Percentiles rank a stretch among this genome's conserved stretches.
Evolutionary conservation across 768 basidiomycete genomes (phyloP).

Genomic region (Chalciporus pseudorubinellus): DNA sequence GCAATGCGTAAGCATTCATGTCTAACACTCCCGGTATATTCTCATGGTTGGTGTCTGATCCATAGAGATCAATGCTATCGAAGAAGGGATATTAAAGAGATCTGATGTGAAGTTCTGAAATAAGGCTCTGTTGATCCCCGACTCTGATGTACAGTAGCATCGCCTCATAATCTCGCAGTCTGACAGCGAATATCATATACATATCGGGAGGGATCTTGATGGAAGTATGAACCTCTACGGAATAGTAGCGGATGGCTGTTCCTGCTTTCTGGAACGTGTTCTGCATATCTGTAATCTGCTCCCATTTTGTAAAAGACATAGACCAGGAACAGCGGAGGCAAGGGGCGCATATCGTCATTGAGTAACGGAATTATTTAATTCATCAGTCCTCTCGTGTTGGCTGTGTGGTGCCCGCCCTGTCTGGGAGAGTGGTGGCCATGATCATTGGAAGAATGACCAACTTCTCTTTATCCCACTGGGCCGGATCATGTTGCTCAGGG

Average conservation of each 20-base stretch:
- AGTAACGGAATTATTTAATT: neutral
- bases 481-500: neutral
- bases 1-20: constrained; percentile 1
- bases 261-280: neutral
- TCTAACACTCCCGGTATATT: neutral
- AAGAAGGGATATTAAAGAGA: constrained; percentile 1
- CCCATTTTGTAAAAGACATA: neutral
- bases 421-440: constrained; percentile 36
- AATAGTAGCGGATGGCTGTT: neutral
- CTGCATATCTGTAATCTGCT: no score
- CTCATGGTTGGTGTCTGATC: neutral
- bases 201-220: neutral
- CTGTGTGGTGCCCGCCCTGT: constrained; percentile 22
- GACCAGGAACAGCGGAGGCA: neutral
- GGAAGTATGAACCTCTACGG: neutral
- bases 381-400: constrained; percentile 23
- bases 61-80: constrained; percentile 5
- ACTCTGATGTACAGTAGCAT: neutral
- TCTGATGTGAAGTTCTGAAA: neutral
- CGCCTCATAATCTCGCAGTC: neutral
- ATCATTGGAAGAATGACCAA: constrained; percentile 47
- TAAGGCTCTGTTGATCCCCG: neutral
- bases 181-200: neutral
- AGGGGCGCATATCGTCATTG: neutral
- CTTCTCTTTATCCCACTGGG: constrained; percentile 59